Conservation (phyloP, 148 eudicot species). For the Tetragonia tetragonoides region DNA sequence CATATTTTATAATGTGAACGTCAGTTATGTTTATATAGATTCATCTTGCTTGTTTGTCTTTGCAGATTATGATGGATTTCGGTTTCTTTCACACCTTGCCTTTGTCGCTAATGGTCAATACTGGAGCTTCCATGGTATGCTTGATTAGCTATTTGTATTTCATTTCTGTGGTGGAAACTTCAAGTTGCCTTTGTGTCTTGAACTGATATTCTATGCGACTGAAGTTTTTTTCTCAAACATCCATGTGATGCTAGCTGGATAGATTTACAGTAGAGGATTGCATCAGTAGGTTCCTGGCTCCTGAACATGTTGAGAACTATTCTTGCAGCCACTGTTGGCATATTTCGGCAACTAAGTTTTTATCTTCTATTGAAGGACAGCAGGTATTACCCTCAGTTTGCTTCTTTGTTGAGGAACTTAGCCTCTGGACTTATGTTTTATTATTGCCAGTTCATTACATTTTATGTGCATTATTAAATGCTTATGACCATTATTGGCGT, state of each 20-base stretch:
- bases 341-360: constrained; percentile 63
- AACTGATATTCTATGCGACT: constrained; percentile 17
- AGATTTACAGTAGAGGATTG: constrained; percentile 68
- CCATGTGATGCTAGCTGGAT: constrained; percentile 43
- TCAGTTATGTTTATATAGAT: constrained; percentile 9
- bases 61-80: constrained; percentile 88
- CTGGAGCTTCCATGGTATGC: constrained; percentile 50
- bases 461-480: neutral
- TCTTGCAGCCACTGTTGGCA: constrained; percentile 89
- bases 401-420: constrained; percentile 2
- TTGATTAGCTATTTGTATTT: neutral
- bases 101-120: constrained; percentile 41
- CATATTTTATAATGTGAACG: constrained; percentile 10
- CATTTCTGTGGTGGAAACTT: constrained; percentile 1
- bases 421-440: neutral
- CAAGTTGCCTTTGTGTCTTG: neutral
- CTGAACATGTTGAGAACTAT: constrained; percentile 69
- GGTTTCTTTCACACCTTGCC: constrained; percentile 72
- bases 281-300: constrained; percentile 59
- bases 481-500: constrained; percentile 1
- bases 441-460: neutral
- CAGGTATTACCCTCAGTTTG: constrained; percentile 42
- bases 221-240: constrained; percentile 14
- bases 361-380: constrained; percentile 41
- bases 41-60: constrained; percentile 13